These are phyloP conservation scores for Halenospora varia DNA, from an alignment of 495 filamentous ascomycete genomes.

Conservation along the genomic window DNA sequence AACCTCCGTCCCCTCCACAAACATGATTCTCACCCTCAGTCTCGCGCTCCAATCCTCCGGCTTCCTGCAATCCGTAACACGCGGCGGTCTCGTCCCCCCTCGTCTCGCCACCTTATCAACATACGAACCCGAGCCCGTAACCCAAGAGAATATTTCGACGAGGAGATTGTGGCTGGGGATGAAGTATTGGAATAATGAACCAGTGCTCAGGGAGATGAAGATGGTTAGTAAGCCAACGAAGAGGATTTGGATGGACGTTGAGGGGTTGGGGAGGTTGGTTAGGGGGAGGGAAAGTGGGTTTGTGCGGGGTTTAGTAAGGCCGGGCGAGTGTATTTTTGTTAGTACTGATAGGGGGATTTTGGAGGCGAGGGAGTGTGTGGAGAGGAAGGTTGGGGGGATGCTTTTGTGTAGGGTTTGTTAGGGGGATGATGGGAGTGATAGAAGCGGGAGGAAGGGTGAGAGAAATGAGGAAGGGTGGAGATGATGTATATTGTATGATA, in stretches of 20 bases:
- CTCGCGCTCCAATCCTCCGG: slow-evolving; percentile 78
- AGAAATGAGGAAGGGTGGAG: neutral
- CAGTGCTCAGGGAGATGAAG: slow-evolving; percentile 68
- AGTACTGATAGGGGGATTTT: slow-evolving; percentile 75
- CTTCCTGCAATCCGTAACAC: slow-evolving; percentile 77
- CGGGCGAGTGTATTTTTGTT: slow-evolving; percentile 83
- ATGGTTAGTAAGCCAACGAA: slow-evolving; percentile 76
- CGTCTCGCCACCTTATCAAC: slow-evolving; percentile 46
- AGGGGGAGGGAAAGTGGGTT: slow-evolving; percentile 60
- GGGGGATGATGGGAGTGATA: no score
- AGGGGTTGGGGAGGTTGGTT: slow-evolving; percentile 56
- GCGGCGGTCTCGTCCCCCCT: slow-evolving; percentile 66
- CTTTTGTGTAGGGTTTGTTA: slow-evolving; percentile 67
- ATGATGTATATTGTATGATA: slow-evolving; percentile 8
- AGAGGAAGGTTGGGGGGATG: slow-evolving; percentile 80
- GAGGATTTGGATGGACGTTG: slow-evolving; percentile 58
- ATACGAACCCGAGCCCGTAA: slow-evolving; percentile 58
- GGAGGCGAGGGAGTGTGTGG: slow-evolving; percentile 82
- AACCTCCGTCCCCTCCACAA: slow-evolving; percentile 79
- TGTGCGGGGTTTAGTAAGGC: slow-evolving; percentile 65
- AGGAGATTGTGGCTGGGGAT: slow-evolving; percentile 86
- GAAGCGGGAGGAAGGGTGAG: no score
- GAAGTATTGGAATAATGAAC: slow-evolving; percentile 88
- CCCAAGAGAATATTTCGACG: slow-evolving; percentile 70
- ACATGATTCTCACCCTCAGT: slow-evolving; percentile 71